phyloP scores from a whole-genome alignment of 2,329 filamentous ascomycete genomes.

The Hirsutella thompsonii region DNA sequence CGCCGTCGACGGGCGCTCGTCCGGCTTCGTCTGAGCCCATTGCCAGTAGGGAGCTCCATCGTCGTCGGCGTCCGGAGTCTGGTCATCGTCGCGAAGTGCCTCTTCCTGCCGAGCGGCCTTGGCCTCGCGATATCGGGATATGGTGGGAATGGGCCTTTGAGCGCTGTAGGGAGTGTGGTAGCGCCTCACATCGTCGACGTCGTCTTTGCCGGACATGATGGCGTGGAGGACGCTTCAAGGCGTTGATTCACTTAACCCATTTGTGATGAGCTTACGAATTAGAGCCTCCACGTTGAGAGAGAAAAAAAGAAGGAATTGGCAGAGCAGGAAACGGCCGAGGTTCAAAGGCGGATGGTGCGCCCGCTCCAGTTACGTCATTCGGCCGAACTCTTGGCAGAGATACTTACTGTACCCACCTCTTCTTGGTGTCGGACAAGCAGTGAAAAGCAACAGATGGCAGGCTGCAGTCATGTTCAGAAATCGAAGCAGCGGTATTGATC shows the following conservation, averaged over 20 bases:
- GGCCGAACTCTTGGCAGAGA: too few species aligned
- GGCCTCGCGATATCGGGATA: slow-evolving; percentile 34
- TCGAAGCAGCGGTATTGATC: too few species aligned
- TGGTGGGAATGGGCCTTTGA: slow-evolving; percentile 31
- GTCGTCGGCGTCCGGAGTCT: slow-evolving; percentile 6
- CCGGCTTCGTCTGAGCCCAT: background rate
- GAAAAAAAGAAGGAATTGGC: too few species aligned
- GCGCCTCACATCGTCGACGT: slow-evolving; percentile 23
- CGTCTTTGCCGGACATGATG: slow-evolving; percentile 22
- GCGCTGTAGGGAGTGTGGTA: slow-evolving; percentile 28
- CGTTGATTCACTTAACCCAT: background rate
- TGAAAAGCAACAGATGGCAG: too few species aligned
- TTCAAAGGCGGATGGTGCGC: background rate
- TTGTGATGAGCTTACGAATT: too few species aligned
- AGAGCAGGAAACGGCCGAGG: background rate
- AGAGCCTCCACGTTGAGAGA: too few species aligned
- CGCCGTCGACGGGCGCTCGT: background rate
- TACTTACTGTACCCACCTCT: too few species aligned
- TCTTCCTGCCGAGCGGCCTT: slow-evolving; percentile 29
- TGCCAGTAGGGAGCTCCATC: background rate
- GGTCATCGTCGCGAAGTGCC: slow-evolving; percentile 18
- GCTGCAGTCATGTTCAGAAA: too few species aligned
- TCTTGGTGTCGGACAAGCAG: too few species aligned
- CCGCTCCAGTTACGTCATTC: too few species aligned
- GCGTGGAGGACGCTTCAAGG: background rate